These are phyloP conservation scores for Parathielavia hyrcaniae DNA, from an alignment of 495 filamentous ascomycete genomes.

Conservation along the genomic window DNA sequence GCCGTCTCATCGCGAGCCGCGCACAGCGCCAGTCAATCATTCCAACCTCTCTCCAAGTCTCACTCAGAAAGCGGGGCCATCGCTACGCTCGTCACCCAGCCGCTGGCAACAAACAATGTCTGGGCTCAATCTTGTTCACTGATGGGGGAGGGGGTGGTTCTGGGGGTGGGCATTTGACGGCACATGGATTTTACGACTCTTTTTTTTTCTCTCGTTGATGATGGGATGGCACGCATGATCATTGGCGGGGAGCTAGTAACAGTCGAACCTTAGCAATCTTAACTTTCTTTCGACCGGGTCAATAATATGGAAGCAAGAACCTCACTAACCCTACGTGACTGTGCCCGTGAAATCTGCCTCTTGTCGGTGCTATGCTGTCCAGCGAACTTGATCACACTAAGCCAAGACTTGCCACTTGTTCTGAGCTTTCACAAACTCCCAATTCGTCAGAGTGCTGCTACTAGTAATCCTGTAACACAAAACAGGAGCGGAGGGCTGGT, in stretches of 20 bases:
- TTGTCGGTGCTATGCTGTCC: too few relatives aligned
- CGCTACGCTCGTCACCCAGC: neutral
- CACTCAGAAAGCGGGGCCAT: neutral
- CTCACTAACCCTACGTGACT: too few relatives aligned
- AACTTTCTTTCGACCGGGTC: neutral
- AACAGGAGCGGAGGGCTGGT: too few relatives aligned
- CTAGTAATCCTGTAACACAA: too few relatives aligned
- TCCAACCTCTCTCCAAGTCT: neutral
- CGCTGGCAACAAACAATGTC: neutral
- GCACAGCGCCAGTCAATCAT: neutral
- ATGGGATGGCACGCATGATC: neutral
- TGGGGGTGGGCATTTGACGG: neutral
- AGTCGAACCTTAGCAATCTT: neutral
- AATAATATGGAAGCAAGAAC: too few relatives aligned
- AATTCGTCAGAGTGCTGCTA: too few relatives aligned
- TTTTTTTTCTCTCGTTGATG: neutral
- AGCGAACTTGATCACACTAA: too few relatives aligned
- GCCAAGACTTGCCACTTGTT: too few relatives aligned
- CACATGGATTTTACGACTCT: neutral
- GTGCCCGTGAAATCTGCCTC: too few relatives aligned
- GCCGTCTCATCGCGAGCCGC: neutral
- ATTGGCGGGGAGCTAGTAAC: too few relatives aligned
- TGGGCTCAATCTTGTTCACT: neutral
- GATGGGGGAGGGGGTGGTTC: neutral
- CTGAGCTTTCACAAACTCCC: too few relatives aligned